Base-by-base conservation (phyloP, 306 rosid species). In the Sophora flavescens region DNA sequence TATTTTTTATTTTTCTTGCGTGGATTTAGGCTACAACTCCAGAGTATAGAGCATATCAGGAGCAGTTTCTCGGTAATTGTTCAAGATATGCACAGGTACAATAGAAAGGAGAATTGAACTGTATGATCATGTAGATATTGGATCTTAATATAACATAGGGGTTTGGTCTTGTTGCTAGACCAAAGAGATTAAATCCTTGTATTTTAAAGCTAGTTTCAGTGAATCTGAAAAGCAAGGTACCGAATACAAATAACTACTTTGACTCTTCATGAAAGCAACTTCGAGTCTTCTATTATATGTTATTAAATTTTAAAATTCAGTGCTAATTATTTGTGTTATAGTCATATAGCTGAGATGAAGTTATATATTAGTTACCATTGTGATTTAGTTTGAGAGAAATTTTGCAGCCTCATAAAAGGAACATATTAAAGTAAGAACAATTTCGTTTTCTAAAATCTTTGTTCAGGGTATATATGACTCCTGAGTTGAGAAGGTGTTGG, bases 401-500 rank as follows among this genome's bases (percentile, higher is more conserved):
- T 65, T 33, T 36, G 6, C 11, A 45, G 32, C 51, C 6, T 81
- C 16, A 6, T 41, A 16, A 13, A 22, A 33, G 6, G 58, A 36
- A 41, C 28, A 45, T 50, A 54, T 45, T 74, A 18, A 51, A 45
- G 22, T 50, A 11, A 16, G 33, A 38, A 6, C 15, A 9, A 48
- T 14, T 38, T n/a, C 9, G 2, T 69, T 80, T n/a, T n/a, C n/a
- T 36, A 4, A 33, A 22, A 35, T 12, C 5, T 53, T 67, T 79
- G 56, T 61, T 30, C 77, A 91, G 98, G 97, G 96, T 53, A 87
- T 93, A 63, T 97, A 93, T 72, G 98, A 97, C 17, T 93, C 98
- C 78, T 87, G 96, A 85, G 98, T 93, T 8, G 98, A 93, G 83
- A 93, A 93, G 82, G 94, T 93, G 71, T 77, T 91, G 89, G 98